Evolutionary conservation across 192 early-diverging fungal genomes (phyloP).

Genomic region (Rhizophlyctis rosea): DNA sequence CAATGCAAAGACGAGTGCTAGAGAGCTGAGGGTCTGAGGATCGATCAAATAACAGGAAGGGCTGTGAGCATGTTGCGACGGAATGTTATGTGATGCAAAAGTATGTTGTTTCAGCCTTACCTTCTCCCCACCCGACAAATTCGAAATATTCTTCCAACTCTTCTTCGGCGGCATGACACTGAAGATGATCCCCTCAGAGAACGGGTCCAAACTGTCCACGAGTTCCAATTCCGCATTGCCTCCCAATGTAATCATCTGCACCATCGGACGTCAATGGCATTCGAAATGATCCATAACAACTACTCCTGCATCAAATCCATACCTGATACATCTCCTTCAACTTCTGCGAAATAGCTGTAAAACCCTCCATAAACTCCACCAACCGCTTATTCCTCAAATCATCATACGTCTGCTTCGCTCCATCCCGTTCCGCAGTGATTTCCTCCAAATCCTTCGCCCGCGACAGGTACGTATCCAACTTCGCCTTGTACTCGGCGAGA

Average conservation of each 20-base stretch:
- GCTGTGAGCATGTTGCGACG: neutral
- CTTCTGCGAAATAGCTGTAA: slow-evolving; percentile 86
- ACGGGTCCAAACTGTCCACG: slow-evolving; percentile 95
- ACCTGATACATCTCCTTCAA: slow-evolving; percentile 99
- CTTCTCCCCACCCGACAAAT: slow-evolving; percentile 99
- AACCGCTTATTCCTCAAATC: slow-evolving; percentile 71
- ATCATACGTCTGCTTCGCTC: slow-evolving; percentile 71
- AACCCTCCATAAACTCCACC: slow-evolving; percentile 94
- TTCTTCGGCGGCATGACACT: slow-evolving; percentile 99
- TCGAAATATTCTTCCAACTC: slow-evolving; percentile 99
- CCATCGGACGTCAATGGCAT: neutral
- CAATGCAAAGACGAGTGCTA: slow-evolving; percentile 97
- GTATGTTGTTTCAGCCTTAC: slow-evolving; percentile 41
- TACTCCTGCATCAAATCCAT: slow-evolving; percentile 2
- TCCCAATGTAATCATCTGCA: slow-evolving; percentile 92
- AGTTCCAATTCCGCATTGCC: slow-evolving; percentile 98
- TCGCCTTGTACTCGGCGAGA: slow-evolving; percentile 79
- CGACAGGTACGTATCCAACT: slow-evolving; percentile 69
- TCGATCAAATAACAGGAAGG: neutral
- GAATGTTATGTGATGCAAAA: neutral
- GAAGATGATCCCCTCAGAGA: slow-evolving; percentile 98
- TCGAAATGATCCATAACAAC: neutral
- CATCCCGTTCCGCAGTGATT: slow-evolving; percentile 70
- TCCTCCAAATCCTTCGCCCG: slow-evolving; percentile 73
- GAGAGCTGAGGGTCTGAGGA: slow-evolving; percentile 84